phyloP scores from a whole-genome alignment of 441 rosid species.

The Geranium incanum region DNA sequence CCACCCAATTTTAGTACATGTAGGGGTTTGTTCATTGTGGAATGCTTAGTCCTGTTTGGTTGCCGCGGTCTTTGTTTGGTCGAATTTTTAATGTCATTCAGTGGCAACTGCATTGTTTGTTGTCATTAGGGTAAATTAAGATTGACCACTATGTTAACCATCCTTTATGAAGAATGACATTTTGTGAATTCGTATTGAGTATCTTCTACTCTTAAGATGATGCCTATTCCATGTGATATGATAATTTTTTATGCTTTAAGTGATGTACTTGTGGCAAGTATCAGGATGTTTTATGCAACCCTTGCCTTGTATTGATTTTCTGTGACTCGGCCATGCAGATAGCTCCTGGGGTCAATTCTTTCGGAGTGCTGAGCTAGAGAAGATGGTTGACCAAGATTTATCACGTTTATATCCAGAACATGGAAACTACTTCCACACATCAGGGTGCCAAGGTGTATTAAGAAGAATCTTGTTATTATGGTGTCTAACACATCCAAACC shows the following conservation, averaged over 20 bases:
- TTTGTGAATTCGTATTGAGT: neutral
- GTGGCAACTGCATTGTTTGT: neutral
- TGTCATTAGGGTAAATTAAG: neutral
- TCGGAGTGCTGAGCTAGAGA: constrained; percentile 83
- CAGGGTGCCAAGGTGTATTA: constrained; percentile 87
- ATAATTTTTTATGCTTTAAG: too few relatives aligned
- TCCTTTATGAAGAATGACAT: neutral
- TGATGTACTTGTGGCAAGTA: too few relatives aligned
- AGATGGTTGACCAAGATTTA: constrained; percentile 82
- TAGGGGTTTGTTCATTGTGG: neutral
- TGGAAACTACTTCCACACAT: constrained; percentile 82
- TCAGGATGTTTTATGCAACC: neutral
- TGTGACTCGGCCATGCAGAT: constrained; percentile 37
- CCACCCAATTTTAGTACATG: neutral
- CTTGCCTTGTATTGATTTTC: constrained; percentile 5
- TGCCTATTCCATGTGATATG: too few relatives aligned
- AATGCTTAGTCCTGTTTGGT: neutral
- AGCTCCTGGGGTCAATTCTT: constrained; percentile 95
- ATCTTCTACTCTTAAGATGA: neutral
- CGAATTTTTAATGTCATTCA: neutral
- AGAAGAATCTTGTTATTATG: constrained; percentile 75
- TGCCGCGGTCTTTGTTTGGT: neutral
- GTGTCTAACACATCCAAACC: constrained; percentile 84
- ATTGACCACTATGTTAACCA: neutral
- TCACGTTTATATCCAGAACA: constrained; percentile 85